These are phyloP conservation scores for Fraxinus nigra DNA, from an alignment of 305 asterid species.

Conservation along the genomic window DNA sequence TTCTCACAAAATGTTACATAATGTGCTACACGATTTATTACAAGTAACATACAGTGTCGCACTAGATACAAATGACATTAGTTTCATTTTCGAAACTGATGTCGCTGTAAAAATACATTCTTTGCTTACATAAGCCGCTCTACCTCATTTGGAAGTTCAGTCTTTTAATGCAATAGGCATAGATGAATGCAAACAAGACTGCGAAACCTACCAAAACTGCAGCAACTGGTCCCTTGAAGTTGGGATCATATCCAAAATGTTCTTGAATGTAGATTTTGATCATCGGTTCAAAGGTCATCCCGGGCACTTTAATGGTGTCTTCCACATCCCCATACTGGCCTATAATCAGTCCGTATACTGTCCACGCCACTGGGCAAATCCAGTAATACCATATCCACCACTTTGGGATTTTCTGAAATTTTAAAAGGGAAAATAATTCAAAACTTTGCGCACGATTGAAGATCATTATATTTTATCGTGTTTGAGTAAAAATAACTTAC, in stretches of 20 bases:
- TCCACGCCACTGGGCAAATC: constrained; percentile 95
- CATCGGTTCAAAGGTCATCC: constrained; percentile 39
- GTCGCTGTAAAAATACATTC: not conserved
- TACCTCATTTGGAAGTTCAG: constrained; percentile 84
- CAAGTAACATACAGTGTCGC: not conserved
- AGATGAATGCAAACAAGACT: constrained; percentile 71
- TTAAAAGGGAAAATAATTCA: not conserved
- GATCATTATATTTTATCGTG: not conserved
- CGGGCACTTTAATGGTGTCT: constrained; percentile 41
- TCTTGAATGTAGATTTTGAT: constrained; percentile 52
- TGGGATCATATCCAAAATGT: constrained; percentile 65
- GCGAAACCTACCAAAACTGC: constrained; percentile 68
- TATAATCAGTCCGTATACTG: constrained; percentile 74
- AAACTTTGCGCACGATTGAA: not conserved
- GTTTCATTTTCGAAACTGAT: not conserved
- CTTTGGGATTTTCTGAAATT: constrained; percentile 55
- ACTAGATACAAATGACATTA: not conserved
- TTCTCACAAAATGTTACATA: not conserved
- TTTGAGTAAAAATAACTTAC: constrained; percentile 42
- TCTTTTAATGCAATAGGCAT: constrained; percentile 70
- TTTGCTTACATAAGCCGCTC: not conserved
- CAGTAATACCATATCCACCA: constrained; percentile 93
- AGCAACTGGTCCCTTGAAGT: constrained; percentile 73
- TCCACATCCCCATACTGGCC: constrained; percentile 77
- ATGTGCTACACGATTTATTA: not conserved